Evolutionary conservation across 805 yeast species (phyloP).

Genomic region (Candida chilensis): DNA sequence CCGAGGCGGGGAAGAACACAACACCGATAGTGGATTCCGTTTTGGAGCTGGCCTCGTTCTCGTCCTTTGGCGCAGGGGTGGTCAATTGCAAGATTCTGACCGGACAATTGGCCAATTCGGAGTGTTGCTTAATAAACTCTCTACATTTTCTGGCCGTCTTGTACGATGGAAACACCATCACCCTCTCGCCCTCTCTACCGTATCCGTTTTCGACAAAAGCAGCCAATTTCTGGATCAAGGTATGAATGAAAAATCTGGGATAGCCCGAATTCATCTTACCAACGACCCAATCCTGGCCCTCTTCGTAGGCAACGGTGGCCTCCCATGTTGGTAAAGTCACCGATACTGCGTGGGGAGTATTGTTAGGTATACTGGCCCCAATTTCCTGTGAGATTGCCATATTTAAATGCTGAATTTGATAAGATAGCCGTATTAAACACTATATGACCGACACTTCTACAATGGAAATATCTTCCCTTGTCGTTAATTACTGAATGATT

Average conservation of each 20-base stretch:
- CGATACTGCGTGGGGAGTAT: constrained; percentile 88
- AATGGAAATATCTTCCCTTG: too few relatives aligned
- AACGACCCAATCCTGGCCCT: constrained; percentile 77
- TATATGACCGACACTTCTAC: too few relatives aligned
- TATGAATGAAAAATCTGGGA: constrained; percentile 75
- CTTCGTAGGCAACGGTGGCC: constrained; percentile 87
- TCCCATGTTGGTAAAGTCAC: constrained; percentile 95
- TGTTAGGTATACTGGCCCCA: constrained; percentile 84
- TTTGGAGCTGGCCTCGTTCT: constrained; percentile 49
- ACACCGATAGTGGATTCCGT: constrained; percentile 66
- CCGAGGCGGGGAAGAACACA: constrained; percentile 63
- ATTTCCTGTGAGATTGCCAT: constrained; percentile 43
- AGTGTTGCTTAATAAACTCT: constrained; percentile 51
- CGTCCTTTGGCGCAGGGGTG: constrained; percentile 55
- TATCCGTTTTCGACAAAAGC: constrained; percentile 52
- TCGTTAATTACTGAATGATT: too few relatives aligned
- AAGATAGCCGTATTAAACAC: too few relatives aligned
- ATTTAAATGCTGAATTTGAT: too few relatives aligned
- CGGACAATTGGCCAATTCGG: constrained; percentile 13
- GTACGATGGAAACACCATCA: constrained; percentile 72
- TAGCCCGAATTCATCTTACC: constrained; percentile 77
- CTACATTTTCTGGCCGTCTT: constrained; percentile 79
- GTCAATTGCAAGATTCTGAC: constrained; percentile 66
- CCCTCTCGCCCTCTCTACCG: constrained; percentile 71
- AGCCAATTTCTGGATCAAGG: constrained; percentile 47